These are phyloP conservation scores for Chaetomium sp. DNA, from an alignment of 2,329 filamentous ascomycete genomes.

Conservation along the genomic window DNA sequence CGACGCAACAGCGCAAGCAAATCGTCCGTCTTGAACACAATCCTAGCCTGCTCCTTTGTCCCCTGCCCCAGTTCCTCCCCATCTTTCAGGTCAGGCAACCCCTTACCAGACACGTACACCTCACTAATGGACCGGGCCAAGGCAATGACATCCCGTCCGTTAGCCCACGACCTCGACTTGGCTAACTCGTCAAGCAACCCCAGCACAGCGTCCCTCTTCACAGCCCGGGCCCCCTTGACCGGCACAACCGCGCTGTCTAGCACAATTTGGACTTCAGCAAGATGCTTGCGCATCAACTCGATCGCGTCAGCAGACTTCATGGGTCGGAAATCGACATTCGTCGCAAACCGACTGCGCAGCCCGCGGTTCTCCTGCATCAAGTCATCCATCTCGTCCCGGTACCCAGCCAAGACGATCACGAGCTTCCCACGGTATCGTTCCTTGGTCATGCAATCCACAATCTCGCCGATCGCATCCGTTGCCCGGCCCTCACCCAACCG, in stretches of 20 bases:
- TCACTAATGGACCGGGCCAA: neutral
- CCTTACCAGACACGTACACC: neutral
- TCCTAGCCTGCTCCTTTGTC: neutral
- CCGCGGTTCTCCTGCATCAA: neutral
- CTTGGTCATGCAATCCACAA: neutral
- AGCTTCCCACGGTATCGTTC: neutral
- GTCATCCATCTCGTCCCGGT: neutral
- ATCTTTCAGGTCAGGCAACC: neutral
- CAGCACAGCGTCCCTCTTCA: neutral
- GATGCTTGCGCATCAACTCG: neutral
- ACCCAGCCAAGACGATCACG: neutral
- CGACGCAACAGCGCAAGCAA: neutral
- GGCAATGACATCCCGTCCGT: neutral
- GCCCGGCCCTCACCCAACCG: neutral
- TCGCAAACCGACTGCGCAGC: neutral
- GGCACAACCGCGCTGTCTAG: neutral
- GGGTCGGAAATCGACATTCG: neutral
- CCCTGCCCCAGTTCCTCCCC: too few relatives aligned
- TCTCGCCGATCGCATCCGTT: neutral
- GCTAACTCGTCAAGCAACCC: neutral
- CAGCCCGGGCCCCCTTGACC: neutral
- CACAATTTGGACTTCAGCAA: neutral
- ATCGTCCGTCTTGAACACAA: neutral
- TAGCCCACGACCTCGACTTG: neutral
- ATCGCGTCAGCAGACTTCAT: neutral